These are phyloP conservation scores for Cutaneotrichosporon sp. DNA, from an alignment of 1,284 basidiomycete species.

Conservation along the genomic window DNA sequence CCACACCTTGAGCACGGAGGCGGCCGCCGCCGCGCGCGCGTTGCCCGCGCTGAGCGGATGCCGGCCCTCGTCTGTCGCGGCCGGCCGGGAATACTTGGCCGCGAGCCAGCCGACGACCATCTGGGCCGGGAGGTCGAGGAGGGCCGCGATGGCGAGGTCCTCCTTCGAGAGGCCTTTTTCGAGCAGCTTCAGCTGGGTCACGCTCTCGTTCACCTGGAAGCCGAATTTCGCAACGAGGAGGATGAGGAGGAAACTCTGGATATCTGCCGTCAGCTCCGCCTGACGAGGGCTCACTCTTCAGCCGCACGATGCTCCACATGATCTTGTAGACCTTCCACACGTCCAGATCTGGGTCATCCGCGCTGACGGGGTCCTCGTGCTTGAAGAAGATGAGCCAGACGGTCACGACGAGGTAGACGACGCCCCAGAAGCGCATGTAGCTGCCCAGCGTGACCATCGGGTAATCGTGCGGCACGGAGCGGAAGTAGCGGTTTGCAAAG, in stretches of 20 bases:
- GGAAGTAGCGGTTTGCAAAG: slow-evolving; percentile 75
- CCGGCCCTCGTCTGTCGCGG: slow-evolving; percentile 8
- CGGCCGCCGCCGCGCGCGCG: slow-evolving; percentile 48
- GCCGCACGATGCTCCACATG: slow-evolving; percentile 88
- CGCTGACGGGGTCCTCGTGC: slow-evolving; percentile 75
- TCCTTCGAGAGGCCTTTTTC: slow-evolving; percentile 95
- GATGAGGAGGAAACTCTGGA: slow-evolving; percentile 80
- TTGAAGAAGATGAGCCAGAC: slow-evolving; percentile 83
- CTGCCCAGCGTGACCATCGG: slow-evolving; percentile 74
- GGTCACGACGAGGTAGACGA: slow-evolving; percentile 76
- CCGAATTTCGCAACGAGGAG: slow-evolving; percentile 93
- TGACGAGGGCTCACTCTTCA: slow-evolving; percentile 63
- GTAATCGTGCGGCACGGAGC: slow-evolving; percentile 57
- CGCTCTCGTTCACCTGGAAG: slow-evolving; percentile 91
- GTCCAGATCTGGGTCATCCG: slow-evolving; percentile 78
- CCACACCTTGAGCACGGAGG: slow-evolving; percentile 77
- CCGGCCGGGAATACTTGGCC: slow-evolving; percentile 72
- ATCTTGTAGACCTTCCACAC: slow-evolving; percentile 85
- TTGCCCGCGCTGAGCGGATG: slow-evolving; percentile 28
- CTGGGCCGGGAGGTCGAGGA: slow-evolving; percentile 98
- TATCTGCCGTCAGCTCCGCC: slow-evolving; percentile 56
- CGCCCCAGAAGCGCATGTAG: slow-evolving; percentile 83
- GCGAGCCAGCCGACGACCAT: slow-evolving; percentile 95
- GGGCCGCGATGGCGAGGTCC: slow-evolving; percentile 87
- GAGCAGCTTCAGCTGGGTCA: slow-evolving; percentile 87